A percentile compares a stretch with the other conserved stretches of the same genome.
phyloP scores from a whole-genome alignment of 345 rosid species.

The Eucalyptus pauciflora region DNA sequence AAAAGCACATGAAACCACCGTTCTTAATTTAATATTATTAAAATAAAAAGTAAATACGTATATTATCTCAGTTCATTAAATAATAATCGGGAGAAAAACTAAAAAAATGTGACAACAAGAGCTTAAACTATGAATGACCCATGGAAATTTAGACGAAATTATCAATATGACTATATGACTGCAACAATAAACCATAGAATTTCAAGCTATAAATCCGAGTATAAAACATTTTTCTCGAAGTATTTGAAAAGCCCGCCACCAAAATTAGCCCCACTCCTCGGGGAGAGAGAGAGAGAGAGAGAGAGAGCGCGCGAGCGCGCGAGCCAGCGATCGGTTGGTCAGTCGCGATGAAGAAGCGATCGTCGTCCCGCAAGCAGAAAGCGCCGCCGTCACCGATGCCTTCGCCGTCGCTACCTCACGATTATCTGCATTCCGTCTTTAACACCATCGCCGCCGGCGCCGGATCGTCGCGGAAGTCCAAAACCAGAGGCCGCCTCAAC shows the following conservation, averaged over 20 bases:
- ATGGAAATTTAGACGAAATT: not conserved
- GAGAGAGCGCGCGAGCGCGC: no score
- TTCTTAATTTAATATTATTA: not conserved
- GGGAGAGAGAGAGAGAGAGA: not conserved
- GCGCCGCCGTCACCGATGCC: not conserved
- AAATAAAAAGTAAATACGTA: not conserved
- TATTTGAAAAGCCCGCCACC: constrained; percentile 6
- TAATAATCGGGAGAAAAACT: not conserved
- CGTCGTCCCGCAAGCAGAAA: not conserved
- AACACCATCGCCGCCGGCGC: not conserved
- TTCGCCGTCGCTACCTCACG: not conserved
- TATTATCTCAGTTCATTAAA: not conserved
- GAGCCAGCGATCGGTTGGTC: not conserved
- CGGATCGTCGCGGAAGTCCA: not conserved
- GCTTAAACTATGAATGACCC: not conserved
- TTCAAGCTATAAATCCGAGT: not conserved
- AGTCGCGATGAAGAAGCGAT: not conserved
- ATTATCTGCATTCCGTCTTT: not conserved
- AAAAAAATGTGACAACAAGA: not conserved
- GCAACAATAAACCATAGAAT: not conserved
- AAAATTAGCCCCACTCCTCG: not conserved
- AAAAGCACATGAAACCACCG: not conserved
- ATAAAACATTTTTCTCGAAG: not conserved
- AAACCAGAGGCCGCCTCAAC: not conserved
- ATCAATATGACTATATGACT: not conserved